Evolutionary conservation across 805 yeast species (phyloP).

Genomic region (Candida nonsorbophila): DNA sequence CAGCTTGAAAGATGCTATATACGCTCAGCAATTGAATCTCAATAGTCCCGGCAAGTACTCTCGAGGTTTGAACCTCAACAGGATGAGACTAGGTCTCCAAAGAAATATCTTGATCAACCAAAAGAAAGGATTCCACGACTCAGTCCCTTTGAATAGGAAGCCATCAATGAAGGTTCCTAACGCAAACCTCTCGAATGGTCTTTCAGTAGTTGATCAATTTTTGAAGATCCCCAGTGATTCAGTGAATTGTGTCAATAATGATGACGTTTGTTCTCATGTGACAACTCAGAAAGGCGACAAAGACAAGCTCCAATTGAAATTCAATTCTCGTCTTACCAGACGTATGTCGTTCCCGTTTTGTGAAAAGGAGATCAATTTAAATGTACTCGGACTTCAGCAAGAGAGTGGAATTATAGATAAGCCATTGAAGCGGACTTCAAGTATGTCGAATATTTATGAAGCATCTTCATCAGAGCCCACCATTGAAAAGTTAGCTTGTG

Average conservation of each 20-base stretch:
- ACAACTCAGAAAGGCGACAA: too few species aligned
- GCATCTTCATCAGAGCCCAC: slow-evolving; percentile 2
- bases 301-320: too few species aligned
- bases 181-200: slow-evolving; percentile 3
- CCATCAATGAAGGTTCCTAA: background rate
- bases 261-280: slow-evolving; percentile 2
- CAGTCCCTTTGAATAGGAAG: slow-evolving; percentile 1
- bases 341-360: too few species aligned
- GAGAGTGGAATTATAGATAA: too few species aligned
- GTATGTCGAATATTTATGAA: slow-evolving; percentile 1
- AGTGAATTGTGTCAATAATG: too few species aligned
- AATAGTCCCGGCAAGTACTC: slow-evolving; percentile 21
- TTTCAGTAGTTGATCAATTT: slow-evolving; percentile 13
- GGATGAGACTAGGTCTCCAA: slow-evolving; percentile 25
- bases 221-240: slow-evolving; percentile 15
- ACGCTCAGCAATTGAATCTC: slow-evolving; percentile 10
- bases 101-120: slow-evolving; percentile 3
- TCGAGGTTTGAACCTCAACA: slow-evolving; percentile 28
- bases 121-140: slow-evolving; percentile 1
- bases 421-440: too few species aligned
- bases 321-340: too few species aligned
- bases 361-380: slow-evolving; percentile 12
- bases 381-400: slow-evolving; percentile 8
- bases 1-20: slow-evolving; percentile 26
- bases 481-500: slow-evolving; percentile 4